phyloP scores from a whole-genome alignment of 2,329 filamentous ascomycete genomes.

The Cercospora zeae-maydis region DNA sequence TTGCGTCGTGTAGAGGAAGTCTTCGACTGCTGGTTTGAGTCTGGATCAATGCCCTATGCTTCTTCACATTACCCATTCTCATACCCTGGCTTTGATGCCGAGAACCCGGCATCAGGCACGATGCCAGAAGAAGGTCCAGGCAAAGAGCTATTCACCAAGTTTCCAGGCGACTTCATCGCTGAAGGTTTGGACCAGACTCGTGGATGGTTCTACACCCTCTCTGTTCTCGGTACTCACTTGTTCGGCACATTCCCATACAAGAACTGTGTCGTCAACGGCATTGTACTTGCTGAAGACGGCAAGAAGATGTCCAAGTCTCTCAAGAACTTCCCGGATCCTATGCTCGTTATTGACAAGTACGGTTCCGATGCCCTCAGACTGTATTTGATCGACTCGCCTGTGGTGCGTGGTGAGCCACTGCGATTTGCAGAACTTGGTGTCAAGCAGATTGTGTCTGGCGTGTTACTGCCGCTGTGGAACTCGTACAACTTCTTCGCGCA shows the following conservation, averaged over 20 bases:
- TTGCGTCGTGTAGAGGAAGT: slow-evolving; percentile 80
- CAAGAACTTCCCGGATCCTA: slow-evolving; percentile 92
- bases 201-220: slow-evolving; percentile 94
- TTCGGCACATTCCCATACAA: slow-evolving; percentile 84
- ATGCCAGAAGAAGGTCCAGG: slow-evolving; percentile 32
- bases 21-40: slow-evolving; percentile 97
- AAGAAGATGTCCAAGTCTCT: slow-evolving; percentile 99
- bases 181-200: slow-evolving; percentile 91
- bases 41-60: slow-evolving; percentile 91
- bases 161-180: slow-evolving; percentile 91
- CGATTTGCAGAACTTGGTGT: slow-evolving; percentile 89
- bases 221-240: slow-evolving; percentile 82
- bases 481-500: slow-evolving; percentile 95
- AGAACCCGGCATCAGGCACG: slow-evolving; percentile 30
- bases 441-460: slow-evolving; percentile 90
- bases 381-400: slow-evolving; percentile 96
- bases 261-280: slow-evolving; percentile 95
- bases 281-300: slow-evolving; percentile 87
- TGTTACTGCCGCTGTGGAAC: slow-evolving; percentile 89
- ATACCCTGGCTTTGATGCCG: slow-evolving; percentile 59
- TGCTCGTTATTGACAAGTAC: slow-evolving; percentile 77
- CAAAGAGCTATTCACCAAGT: slow-evolving; percentile 67
- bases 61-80: slow-evolving; percentile 90
- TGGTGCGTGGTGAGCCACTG: slow-evolving; percentile 85
- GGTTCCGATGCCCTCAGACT: slow-evolving; percentile 88